Percentiles rank a stretch among this genome's conserved stretches.
phyloP scores from a whole-genome alignment of 1,139 yeast species.

The Yamadazyma blattariae region DNA sequence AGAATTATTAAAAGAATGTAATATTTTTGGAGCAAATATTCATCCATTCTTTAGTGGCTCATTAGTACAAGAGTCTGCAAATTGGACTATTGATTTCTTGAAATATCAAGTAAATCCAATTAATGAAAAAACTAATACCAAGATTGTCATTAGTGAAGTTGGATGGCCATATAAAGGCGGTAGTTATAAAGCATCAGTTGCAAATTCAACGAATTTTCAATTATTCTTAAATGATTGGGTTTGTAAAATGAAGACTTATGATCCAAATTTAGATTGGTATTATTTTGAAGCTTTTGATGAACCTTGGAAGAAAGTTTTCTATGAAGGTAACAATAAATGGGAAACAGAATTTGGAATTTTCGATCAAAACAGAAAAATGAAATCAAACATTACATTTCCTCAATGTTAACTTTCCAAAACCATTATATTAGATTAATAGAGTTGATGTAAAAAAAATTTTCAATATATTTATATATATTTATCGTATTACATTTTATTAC shows the following conservation, averaged over 20 bases:
- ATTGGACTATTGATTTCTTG: conserved; percentile 54
- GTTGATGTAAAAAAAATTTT: too few relatives aligned
- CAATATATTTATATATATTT: not conserved
- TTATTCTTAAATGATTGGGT: conserved; percentile 50
- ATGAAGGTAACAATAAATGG: conserved; percentile 51
- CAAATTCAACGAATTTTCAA: conserved; percentile 45
- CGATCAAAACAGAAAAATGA: conserved; percentile 36
- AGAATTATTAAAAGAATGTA: conserved; percentile 39
- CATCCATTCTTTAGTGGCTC: conserved; percentile 72
- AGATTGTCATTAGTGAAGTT: conserved; percentile 54
- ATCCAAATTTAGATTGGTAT: conserved; percentile 49
- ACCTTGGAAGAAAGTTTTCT: conserved; percentile 61
- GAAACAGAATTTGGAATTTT: conserved; percentile 75
- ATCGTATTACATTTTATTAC: too few relatives aligned
- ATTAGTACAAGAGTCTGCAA: conserved; percentile 42
- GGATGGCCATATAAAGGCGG: conserved; percentile 78
- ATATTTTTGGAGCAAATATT: conserved; percentile 60
- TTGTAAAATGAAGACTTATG: conserved; percentile 25
- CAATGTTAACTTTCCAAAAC: conserved; percentile 10
- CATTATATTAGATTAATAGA: too few relatives aligned
- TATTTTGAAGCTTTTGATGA: conserved; percentile 74
- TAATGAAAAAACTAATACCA: conserved; percentile 22
- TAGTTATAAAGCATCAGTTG: conserved; percentile 38
- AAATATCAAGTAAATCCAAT: conserved; percentile 38
- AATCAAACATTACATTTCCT: conserved; percentile 11